Conservation (phyloP, 495 filamentous ascomycete species). For the Viridothelium virens region DNA sequence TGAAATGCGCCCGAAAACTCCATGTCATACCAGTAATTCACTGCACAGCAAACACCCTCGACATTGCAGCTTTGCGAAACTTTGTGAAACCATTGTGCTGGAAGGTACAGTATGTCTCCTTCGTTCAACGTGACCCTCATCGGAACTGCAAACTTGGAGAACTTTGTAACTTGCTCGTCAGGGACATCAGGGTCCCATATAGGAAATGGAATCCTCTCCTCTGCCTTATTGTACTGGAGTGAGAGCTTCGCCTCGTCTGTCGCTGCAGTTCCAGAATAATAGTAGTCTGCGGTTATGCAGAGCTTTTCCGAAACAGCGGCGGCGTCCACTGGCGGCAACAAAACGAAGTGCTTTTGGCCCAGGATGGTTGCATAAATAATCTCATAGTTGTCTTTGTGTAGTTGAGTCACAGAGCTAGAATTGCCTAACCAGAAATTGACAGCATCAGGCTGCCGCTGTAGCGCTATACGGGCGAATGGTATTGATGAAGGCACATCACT, state of each 20-base stretch:
- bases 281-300: conserved; percentile 39
- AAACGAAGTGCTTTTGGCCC: conserved; percentile 60
- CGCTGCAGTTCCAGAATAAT: conserved; percentile 37
- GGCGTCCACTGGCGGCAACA: conserved; percentile 57
- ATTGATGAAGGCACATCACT: conserved; percentile 49
- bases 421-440: conserved; percentile 77
- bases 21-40: conserved; percentile 66
- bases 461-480: conserved; percentile 58
- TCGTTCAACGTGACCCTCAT: conserved; percentile 52
- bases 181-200: conserved; percentile 63
- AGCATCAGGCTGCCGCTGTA: conserved; percentile 55
- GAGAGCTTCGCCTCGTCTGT: conserved; percentile 25
- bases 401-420: conserved; percentile 51
- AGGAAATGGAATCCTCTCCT: conserved; percentile 50
- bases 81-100: conserved; percentile 58
- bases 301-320: conserved; percentile 53
- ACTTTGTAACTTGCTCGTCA: conserved; percentile 40
- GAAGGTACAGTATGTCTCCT: conserved; percentile 78
- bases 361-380: conserved; percentile 70
- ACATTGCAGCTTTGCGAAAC: conserved; percentile 56
- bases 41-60: conserved; percentile 61
- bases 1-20: conserved; percentile 31
- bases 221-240: conserved; percentile 34
- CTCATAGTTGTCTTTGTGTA: conserved; percentile 75
- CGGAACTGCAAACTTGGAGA: conserved; percentile 47